A percentile compares a stretch with the other conserved stretches of the same genome.
Evolutionary conservation across 345 rosid species (phyloP).

Genomic region (Clarkia xantiana): DNA sequence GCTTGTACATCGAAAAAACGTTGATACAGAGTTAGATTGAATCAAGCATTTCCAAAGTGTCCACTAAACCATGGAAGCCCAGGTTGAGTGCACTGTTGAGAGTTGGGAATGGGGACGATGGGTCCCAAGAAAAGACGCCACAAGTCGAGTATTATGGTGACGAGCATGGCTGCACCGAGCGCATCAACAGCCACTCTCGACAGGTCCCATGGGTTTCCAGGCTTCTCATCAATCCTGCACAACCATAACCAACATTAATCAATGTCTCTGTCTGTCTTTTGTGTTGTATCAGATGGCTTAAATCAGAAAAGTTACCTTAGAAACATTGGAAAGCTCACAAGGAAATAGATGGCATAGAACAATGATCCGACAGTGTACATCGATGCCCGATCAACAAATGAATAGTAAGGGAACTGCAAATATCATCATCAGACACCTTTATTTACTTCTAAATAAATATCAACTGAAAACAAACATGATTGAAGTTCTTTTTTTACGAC

Average conservation of each 20-base stretch:
- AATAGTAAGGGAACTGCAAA: conserved; percentile 94
- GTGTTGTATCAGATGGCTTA: too few species aligned
- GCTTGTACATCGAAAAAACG: too few species aligned
- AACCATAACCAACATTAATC: too few species aligned
- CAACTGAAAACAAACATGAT: too few species aligned
- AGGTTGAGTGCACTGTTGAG: conserved; percentile 47
- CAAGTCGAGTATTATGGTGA: conserved; percentile 81
- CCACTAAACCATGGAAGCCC: conserved; percentile 77
- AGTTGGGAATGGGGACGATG: conserved; percentile 39
- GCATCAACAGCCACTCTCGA: conserved; percentile 83
- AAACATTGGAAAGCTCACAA: conserved; percentile 98
- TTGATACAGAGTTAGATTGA: too few species aligned
- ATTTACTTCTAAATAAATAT: too few species aligned
- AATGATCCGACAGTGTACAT: conserved; percentile 94
- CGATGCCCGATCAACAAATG: conserved; percentile 82
- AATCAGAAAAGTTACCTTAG: conserved; percentile 53
- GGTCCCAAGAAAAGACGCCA: conserved; percentile 97
- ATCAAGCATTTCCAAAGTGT: conserved; percentile 16
- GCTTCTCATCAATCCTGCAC: conserved; percentile 83
- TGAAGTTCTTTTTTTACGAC: too few species aligned
- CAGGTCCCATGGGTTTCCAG: conserved; percentile 65
- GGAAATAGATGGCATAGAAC: conserved; percentile 91
- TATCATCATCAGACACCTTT: conserved; percentile 2
- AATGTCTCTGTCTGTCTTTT: background rate
- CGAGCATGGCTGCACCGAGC: conserved; percentile 91